Conservation (phyloP, 2,329 filamentous ascomycete genomes). For the Ustulina deusta region DNA sequence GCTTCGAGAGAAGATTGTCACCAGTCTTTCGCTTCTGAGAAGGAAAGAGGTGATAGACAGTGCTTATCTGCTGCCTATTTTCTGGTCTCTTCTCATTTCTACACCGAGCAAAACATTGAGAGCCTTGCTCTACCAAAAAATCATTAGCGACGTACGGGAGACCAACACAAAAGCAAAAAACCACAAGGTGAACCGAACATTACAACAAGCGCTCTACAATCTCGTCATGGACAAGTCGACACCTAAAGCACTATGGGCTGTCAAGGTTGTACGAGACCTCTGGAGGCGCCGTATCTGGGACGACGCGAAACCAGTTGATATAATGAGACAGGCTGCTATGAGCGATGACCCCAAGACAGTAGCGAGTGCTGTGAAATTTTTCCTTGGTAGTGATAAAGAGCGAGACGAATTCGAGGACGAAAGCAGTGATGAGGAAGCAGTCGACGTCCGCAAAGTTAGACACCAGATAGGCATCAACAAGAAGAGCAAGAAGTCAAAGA, state of each 20-base stretch:
- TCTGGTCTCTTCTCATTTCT: constrained; percentile 94
- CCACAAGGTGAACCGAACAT: constrained; percentile 90
- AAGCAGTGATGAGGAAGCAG: constrained; percentile 82
- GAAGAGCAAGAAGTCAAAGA: constrained; percentile 89
- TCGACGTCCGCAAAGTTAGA: constrained; percentile 83
- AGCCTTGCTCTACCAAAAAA: constrained; percentile 83
- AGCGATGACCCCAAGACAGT: constrained; percentile 95
- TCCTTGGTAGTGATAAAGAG: constrained; percentile 95
- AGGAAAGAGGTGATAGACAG: constrained; percentile 96
- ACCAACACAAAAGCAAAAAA: constrained; percentile 90
- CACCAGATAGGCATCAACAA: constrained; percentile 95
- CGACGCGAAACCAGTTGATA: constrained; percentile 92
- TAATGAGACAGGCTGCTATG: constrained; percentile 94
- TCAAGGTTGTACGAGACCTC: constrained; percentile 93
- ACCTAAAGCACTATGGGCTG: constrained; percentile 91
- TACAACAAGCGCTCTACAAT: constrained; percentile 94
- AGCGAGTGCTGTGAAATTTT: constrained; percentile 88
- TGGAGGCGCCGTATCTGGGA: constrained; percentile 98
- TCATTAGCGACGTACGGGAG: constrained; percentile 88
- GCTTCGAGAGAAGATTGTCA: constrained; percentile 92
- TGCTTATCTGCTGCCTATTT: constrained; percentile 81
- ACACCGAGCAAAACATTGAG: constrained; percentile 92
- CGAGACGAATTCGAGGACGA: constrained; percentile 93
- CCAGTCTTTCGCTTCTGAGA: constrained; percentile 85
- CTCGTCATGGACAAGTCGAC: constrained; percentile 87